Conservation (phyloP, 192 early-diverging fungal species). For the Oehlia diaphana region DNA sequence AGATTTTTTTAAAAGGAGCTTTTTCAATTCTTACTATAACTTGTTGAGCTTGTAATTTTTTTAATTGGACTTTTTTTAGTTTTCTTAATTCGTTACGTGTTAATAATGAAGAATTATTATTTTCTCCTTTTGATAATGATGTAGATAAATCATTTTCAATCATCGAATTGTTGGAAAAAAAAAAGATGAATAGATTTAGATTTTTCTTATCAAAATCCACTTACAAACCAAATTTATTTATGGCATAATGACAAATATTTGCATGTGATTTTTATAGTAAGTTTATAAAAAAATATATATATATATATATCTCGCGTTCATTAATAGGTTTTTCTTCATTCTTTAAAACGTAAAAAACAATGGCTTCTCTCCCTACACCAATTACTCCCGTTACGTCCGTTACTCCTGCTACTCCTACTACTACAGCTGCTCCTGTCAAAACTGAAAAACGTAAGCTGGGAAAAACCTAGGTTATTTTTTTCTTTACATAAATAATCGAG, state of each 20-base stretch:
- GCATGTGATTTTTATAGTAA: not conserved
- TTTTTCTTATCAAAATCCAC: not conserved
- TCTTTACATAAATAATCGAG: not conserved
- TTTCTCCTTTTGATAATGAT: not conserved
- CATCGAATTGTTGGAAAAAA: not conserved
- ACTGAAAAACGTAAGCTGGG: not conserved
- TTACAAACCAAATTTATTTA: not conserved
- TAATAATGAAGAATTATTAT: not conserved
- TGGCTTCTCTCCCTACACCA: not conserved
- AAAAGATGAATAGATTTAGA: not conserved
- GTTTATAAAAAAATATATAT: too few relatives aligned
- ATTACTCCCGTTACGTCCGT: not conserved
- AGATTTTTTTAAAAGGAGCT: not conserved
- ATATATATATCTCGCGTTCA: too few relatives aligned
- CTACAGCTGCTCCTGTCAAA: not conserved
- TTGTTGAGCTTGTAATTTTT: slow-evolving; percentile 28
- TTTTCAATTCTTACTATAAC: slow-evolving; percentile 23
- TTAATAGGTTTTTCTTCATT: too few relatives aligned
- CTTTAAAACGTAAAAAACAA: not conserved
- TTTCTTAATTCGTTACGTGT: slow-evolving; percentile 6
- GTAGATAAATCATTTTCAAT: not conserved
- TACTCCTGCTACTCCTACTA: not conserved
- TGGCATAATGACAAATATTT: not conserved
- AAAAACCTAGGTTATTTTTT: not conserved
- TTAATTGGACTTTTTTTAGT: slow-evolving; percentile 2